phyloP scores from a whole-genome alignment of 2,329 filamentous ascomycete genomes.

The Ascochyta fabae region DNA sequence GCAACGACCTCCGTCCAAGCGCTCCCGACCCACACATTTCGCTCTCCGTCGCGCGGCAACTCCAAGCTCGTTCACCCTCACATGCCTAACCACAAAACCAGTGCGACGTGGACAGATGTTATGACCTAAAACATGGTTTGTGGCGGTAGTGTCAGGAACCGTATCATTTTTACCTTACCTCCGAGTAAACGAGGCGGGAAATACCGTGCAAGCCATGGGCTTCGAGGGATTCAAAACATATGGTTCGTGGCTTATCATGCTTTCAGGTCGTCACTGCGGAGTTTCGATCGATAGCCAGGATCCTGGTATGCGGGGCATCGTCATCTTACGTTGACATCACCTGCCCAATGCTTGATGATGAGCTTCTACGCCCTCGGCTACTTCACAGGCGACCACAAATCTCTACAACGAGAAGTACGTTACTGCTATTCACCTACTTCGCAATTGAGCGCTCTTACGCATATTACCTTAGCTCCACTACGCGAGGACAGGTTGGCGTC shows the following conservation, averaged over 20 bases:
- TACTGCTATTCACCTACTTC: neutral
- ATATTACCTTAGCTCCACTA: neutral
- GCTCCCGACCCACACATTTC: conserved; percentile 1
- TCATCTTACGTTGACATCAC: neutral
- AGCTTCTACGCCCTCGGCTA: neutral
- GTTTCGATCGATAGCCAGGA: conserved; percentile 10
- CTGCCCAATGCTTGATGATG: neutral
- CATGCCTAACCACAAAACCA: neutral
- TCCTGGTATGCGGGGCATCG: conserved; percentile 1
- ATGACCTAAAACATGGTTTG: neutral
- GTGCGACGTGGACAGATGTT: neutral
- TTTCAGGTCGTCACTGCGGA: conserved; percentile 3
- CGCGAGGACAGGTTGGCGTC: neutral
- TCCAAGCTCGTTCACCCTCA: neutral
- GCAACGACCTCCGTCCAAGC: conserved; percentile 4
- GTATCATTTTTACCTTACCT: neutral
- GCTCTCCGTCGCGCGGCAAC: conserved; percentile 2
- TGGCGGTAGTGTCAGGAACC: neutral
- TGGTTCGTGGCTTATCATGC: conserved; percentile 4
- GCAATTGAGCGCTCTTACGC: neutral
- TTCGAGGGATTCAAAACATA: neutral
- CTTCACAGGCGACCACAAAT: neutral
- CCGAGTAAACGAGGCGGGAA: neutral
- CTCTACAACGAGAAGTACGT: neutral
- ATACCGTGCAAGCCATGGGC: neutral